phyloP scores from a whole-genome alignment of 192 early-diverging fungal genomes.

The Jimgerdemannia flammicorona region DNA sequence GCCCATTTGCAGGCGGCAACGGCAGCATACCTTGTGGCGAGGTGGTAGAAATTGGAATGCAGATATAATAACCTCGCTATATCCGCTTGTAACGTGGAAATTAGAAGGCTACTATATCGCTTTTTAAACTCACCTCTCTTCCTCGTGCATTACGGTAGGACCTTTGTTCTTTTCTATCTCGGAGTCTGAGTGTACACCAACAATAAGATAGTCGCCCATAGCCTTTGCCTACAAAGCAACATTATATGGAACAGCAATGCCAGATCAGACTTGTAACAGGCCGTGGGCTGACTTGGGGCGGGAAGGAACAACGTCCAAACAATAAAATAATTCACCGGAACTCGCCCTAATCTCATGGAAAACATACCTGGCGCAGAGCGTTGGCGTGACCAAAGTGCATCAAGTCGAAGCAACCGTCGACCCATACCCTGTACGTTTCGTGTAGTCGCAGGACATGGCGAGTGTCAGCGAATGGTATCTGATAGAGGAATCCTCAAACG shows the following conservation, averaged over 20 bases:
- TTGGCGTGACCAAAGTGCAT: conserved; percentile 98
- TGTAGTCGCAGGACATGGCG: background rate
- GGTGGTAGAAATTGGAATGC: background rate
- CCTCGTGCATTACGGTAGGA: conserved; percentile 94
- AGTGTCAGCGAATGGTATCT: background rate
- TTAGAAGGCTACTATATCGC: background rate
- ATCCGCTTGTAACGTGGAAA: background rate
- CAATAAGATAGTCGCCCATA: conserved; percentile 93
- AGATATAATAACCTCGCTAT: background rate
- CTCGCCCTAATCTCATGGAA: background rate
- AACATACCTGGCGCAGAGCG: conserved; percentile 83
- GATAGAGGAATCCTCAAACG: background rate
- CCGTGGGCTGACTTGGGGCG: background rate
- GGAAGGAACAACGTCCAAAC: background rate
- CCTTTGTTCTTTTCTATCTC: conserved; percentile 94
- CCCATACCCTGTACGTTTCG: conserved; percentile 56
- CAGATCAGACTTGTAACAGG: background rate
- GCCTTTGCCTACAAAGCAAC: conserved; percentile 67
- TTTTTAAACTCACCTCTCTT: conserved; percentile 65
- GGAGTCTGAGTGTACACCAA: conserved; percentile 94
- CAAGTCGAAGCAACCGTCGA: conserved; percentile 96
- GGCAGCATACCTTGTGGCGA: conserved; percentile 70
- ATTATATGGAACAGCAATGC: background rate
- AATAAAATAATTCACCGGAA: background rate
- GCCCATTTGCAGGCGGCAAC: conserved; percentile 98